A percentile compares a stretch with the other conserved stretches of the same genome.
Evolutionary conservation across 441 rosid species (phyloP).

Genomic region (Flueggea neowawraea): DNA sequence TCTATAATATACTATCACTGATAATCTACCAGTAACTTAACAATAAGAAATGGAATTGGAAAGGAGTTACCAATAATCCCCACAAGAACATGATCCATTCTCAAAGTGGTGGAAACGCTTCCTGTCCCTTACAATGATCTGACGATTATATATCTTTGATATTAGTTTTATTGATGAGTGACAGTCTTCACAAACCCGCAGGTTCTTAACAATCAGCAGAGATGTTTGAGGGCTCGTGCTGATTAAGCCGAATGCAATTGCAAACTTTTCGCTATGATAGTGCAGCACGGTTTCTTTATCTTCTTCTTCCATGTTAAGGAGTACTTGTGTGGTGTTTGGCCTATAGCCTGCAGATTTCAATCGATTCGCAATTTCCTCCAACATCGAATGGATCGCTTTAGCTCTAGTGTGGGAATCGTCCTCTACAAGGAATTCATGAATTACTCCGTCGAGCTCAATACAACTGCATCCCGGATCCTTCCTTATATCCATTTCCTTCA

Average conservation of each 20-base stretch:
- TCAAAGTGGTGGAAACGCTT: conserved; percentile 21
- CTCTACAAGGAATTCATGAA: conserved; percentile 61
- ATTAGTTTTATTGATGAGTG: conserved; percentile 22
- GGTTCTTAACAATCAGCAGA: conserved; percentile 18
- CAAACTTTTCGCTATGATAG: conserved; percentile 66
- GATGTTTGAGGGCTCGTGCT: conserved; percentile 39
- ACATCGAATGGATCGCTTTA: conserved; percentile 40
- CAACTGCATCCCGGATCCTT: conserved; percentile 76
- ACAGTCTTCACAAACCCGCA: conserved; percentile 23
- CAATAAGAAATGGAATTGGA: conserved; percentile 18
- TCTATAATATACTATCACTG: too few relatives aligned
- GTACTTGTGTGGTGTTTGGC: conserved; percentile 51
- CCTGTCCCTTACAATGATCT: conserved; percentile 17
- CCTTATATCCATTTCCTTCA: conserved; percentile 61
- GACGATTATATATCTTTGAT: conserved; percentile 11
- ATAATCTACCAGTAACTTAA: too few relatives aligned
- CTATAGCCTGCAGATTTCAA: conserved; percentile 40
- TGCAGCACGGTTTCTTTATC: conserved; percentile 42
- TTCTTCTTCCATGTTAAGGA: conserved; percentile 48
- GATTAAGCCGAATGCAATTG: conserved; percentile 54
- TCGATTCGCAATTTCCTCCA: conserved; percentile 36
- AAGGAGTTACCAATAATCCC: conserved; percentile 25
- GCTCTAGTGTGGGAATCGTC: conserved; percentile 53
- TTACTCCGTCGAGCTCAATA: conserved; percentile 51
- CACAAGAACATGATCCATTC: conserved; percentile 19